Percentiles rank a stretch among this genome's conserved stretches.
phyloP scores from a whole-genome alignment of 1,284 basidiomycete genomes.

The Ustilago xerochloae region DNA sequence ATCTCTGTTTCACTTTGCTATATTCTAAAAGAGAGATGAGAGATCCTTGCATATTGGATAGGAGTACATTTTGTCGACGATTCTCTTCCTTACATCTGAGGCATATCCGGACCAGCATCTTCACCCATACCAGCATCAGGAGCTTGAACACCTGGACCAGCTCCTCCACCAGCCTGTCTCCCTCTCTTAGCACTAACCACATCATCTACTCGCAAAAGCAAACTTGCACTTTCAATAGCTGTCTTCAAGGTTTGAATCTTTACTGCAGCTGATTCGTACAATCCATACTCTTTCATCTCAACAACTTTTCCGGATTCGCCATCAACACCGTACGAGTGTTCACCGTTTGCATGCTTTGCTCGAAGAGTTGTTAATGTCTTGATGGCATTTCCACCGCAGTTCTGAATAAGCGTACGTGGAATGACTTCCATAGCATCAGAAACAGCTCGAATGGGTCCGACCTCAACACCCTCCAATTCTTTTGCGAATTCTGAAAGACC shows the following conservation, averaged over 20 bases:
- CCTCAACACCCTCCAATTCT: conserved; percentile 78
- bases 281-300: conserved; percentile 92
- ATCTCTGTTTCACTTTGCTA: background rate
- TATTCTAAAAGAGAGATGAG: background rate
- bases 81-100: conserved; percentile 44
- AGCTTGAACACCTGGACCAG: conserved; percentile 38
- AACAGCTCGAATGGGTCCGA: conserved; percentile 89
- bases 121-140: conserved; percentile 43
- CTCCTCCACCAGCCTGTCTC: conserved; percentile 42
- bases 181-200: conserved; percentile 80
- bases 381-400: conserved; percentile 94
- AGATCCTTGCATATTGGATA: background rate
- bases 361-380: conserved; percentile 86
- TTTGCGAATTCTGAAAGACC: conserved; percentile 86
- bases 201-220: conserved; percentile 93
- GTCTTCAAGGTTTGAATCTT: conserved; percentile 99
- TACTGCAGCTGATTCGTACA: conserved; percentile 94
- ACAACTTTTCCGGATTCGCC: conserved; percentile 94
- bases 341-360: conserved; percentile 92
- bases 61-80: background rate
- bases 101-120: conserved; percentile 46
- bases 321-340: conserved; percentile 90
- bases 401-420: conserved; percentile 92
- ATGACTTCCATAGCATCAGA: conserved; percentile 98
- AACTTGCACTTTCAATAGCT: conserved; percentile 91